Evolutionary conservation across 2,329 filamentous ascomycete genomes (phyloP), one percentile per base, ranked within the genome.

Genomic region (Mycogone perniciosa): DNA sequence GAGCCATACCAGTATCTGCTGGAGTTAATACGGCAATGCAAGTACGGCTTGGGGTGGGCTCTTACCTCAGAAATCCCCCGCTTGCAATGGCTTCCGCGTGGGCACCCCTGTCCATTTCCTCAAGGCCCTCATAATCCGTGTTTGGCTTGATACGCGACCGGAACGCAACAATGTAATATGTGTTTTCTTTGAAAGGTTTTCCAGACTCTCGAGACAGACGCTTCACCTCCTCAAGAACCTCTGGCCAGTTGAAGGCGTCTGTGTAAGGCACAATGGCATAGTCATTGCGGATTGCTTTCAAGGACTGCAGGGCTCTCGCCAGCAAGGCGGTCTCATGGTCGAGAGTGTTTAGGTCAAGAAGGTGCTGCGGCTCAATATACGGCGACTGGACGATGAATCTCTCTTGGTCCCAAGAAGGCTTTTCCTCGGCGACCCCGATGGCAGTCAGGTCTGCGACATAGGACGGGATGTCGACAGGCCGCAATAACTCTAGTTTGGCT

Each of bases 141-240:
- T 75, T 79, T 2, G 78, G 74, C 35, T 83, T 82, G 50, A 96
- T 80, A 56, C 76, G 79, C 5, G 87, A 92, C 11, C 88, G 80
- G 69, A 96, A 96, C 4, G 85, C 85, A 38, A 96, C 89, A 50
- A 93, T 83, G 69, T 92, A 95, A 71, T 92, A 95, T 30, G 73
- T 76, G 45, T 76, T 78, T 53, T 76, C 72, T 48, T 73, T 77
- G 82, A 86, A 92, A 2, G 51, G 54, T 5, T 69, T 69, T 9
- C 76, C 64, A 6, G 66, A 75, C 7, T 69, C 64, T 3, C 60
- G 58, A 8, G 74, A 69, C 3, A 90, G 71, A 2, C 71, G 62
- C 51, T 70, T 75, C 46, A 93, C 69, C 31, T 77, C 71, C 4
- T 71, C 68, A 8, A 93, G 72, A 10, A 89, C 76, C 39, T 79